Evolutionary conservation across 2,329 filamentous ascomycete genomes (phyloP).

Genomic region (Neopestalotiopsis clavispora): DNA sequence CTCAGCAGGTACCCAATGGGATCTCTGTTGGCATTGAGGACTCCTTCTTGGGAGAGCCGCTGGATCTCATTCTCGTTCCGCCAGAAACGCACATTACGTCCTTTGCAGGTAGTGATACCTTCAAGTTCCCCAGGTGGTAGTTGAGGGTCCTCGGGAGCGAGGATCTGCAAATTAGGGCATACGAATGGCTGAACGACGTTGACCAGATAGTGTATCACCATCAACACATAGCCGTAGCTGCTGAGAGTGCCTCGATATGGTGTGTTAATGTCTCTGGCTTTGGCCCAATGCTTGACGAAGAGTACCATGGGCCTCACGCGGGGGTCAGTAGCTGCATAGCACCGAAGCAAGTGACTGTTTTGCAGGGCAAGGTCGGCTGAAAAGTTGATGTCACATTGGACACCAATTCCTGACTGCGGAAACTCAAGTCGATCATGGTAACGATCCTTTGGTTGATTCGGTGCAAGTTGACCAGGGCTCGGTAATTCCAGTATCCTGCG

Average conservation of each 20-base stretch:
- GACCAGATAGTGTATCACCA: slow-evolving; percentile 89
- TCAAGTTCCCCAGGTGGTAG: slow-evolving; percentile 43
- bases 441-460: slow-evolving; percentile 57
- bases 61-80: slow-evolving; percentile 73
- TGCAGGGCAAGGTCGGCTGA: slow-evolving; percentile 82
- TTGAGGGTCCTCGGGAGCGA: slow-evolving; percentile 43
- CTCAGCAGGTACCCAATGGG: slow-evolving; percentile 73
- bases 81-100: slow-evolving; percentile 78
- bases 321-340: slow-evolving; percentile 79
- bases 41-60: slow-evolving; percentile 59
- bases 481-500: slow-evolving; percentile 49
- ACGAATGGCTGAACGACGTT: slow-evolving; percentile 83
- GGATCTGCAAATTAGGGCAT: slow-evolving; percentile 78
- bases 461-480: slow-evolving; percentile 54
- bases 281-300: slow-evolving; percentile 92
- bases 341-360: slow-evolving; percentile 81
- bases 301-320: slow-evolving; percentile 80
- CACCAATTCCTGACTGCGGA: slow-evolving; percentile 76
- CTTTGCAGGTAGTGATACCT: slow-evolving; percentile 58
- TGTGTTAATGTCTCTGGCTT: slow-evolving; percentile 82
- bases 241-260: slow-evolving; percentile 85
- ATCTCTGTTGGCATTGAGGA: slow-evolving; percentile 72
- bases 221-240: slow-evolving; percentile 89
- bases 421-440: slow-evolving; percentile 73
- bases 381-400: slow-evolving; percentile 93